These are phyloP conservation scores for Inonotus obliquus DNA, from an alignment of 1,284 basidiomycete species.

Conservation along the genomic window DNA sequence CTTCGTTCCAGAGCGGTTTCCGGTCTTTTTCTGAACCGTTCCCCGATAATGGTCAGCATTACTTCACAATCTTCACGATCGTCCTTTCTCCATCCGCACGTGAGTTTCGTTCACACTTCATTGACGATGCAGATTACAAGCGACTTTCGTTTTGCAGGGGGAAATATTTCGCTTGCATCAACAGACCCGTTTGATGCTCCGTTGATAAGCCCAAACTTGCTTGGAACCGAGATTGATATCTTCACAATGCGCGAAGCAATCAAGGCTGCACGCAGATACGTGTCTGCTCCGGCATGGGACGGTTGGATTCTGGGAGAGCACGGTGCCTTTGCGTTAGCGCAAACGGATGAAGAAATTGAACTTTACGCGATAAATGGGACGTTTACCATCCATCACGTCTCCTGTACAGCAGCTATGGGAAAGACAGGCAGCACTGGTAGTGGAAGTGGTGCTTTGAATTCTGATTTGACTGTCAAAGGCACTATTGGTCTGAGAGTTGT, in stretches of 20 bases:
- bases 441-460: constrained; percentile 46
- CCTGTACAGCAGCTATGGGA: constrained; percentile 28
- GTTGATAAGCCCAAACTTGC: constrained; percentile 42
- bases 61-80: constrained; percentile 21
- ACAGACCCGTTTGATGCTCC: constrained; percentile 37
- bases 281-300: constrained; percentile 30
- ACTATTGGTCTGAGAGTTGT: constrained; percentile 31
- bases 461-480: constrained; percentile 49
- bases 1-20: constrained; percentile 6
- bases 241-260: constrained; percentile 31
- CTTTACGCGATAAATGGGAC: constrained; percentile 22
- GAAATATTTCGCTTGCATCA: constrained; percentile 33
- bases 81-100: constrained; percentile 24
- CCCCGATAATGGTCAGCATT: constrained; percentile 19
- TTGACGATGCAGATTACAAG: constrained; percentile 16
- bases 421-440: constrained; percentile 18
- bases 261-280: constrained; percentile 28
- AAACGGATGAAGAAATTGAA: constrained; percentile 27
- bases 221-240: constrained; percentile 35
- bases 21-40: constrained; percentile 6
- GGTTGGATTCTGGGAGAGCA: constrained; percentile 30
- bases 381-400: constrained; percentile 26
- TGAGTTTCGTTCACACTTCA: not conserved
- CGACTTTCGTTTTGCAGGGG: constrained; percentile 30
- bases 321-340: constrained; percentile 21